Evolutionary conservation across 768 basidiomycete species (phyloP), one percentile per base, ranked within the genome.

Genomic region (Boletus huronensis): DNA sequence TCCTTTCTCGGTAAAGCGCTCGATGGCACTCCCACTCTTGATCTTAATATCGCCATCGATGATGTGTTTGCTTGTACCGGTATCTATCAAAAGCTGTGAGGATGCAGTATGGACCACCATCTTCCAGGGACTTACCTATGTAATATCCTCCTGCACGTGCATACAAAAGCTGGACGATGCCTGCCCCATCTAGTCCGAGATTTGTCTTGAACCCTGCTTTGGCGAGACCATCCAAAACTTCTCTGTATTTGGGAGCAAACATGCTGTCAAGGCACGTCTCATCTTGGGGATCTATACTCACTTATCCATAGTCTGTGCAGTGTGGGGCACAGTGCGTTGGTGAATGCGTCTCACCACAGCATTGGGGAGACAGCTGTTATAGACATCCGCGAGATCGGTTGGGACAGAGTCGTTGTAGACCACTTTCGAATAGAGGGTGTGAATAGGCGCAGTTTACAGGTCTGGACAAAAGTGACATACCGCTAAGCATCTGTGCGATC

Each of bases 1-100:
- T n/a, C 72, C 64, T 13, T 63, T 59, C 48, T 64, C 51, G 0
- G 70, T 74, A 58, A 72, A 74, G 1, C 55, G 46, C 38, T 64
- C 58, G 49, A 73, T 68, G 2, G 57, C 43, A 10, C 70, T 64
- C 23, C 77, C 80, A 58, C 67, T 74, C 70, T 79, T 81, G 64
- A 82, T 58, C 58, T 79, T 79, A 70, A 83, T 80, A 41, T 74
- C 70, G 16, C 81, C 78, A 21, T 77, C 64, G 21, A 71, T 72
- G 58, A 81, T 75, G 48, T 75, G 67, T 48, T 74, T 69, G 48
- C 75, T 74, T 1, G 77, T 75, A 10, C 78, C 79, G 8, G 62
- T 59, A n/a, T 72, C 73, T 73, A 39, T 46, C 17, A 6, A 25
- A 3, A n/a, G 7, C 2, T 1, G 14, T 42, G 3, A 48, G 26